Base-by-base conservation (phyloP, 768 basidiomycete genomes). In the Kwoniella sp. region DNA sequence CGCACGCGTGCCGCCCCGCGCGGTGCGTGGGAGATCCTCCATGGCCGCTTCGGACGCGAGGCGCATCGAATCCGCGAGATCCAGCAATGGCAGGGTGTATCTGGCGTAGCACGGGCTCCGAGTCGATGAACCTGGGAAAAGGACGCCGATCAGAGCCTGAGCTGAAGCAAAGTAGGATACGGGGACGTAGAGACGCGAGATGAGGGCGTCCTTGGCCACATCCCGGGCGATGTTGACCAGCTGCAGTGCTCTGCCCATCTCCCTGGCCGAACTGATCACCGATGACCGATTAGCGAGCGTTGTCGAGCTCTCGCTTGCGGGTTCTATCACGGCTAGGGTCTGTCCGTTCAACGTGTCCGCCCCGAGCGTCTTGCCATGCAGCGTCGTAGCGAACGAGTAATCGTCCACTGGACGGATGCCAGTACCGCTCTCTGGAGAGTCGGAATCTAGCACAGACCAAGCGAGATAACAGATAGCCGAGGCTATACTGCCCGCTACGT, bases 161-260 rank as follows among this genome's bases (percentile, higher is more conserved):
- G 46, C 31, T 14, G 50, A 33, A 19, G 53, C 19, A 39, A 70
- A 70, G 9, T 42, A 62, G 8, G 65, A 61, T 5, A 67, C 55
- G 4, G 76, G 76, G 9, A 75, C 57, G 59, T 76, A 76, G 9
- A 73, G 40, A 17, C 76, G 51, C 1, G 60, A 55, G 20, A 73
- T 71, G 17, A 17, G 2, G 0, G 61, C 70, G 50, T 76, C 76
- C 41, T 68, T 74, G 2, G 62, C 62, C 5, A 76, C 60, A 53
- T 76, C 76, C 11, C 76, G 51, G 3, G 75, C 67, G 36, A 76
- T 72, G 46, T 76, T 76, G 59, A 76, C 74, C 12, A 75, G 61
- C 45, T 76, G 76, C n/a, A 76, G 57, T n/a, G 76, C 71, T 22
- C 63, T 45, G 14, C 76, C 76, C 75, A 75, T 76, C 53, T 67